Evolutionary conservation across 805 yeast species (phyloP), one percentile per base, ranked within the genome.

Genomic region (Pichia californica): DNA sequence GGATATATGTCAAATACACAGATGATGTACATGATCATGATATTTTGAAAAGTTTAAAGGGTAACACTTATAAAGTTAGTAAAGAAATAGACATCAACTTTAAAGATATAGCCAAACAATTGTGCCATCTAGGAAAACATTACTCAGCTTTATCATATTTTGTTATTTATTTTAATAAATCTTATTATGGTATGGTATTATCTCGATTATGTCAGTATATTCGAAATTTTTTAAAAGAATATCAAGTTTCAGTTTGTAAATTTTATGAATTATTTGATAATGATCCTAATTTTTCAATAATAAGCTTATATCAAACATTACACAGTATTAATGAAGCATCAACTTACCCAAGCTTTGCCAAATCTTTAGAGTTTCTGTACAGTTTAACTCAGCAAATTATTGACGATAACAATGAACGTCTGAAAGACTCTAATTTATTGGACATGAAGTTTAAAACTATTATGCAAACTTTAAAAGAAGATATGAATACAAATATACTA

Each of bases 61-160:
- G 94, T 0, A 94, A 95, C 1, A 91, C 83, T 46, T 88, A 74
- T 61, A 73, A 77, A 48, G 74, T 88, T 21, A 81, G 84, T 33
- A 82, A 78, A 51, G 78, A 76, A 45, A 66, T 93, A 53, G 95
- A 87, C 54, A 71, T 83, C 1, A 76, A 88, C 21, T 67, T 87
- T 45, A 83, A 83, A 55, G 83, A 83, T 43, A 70, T 87, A 14
- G 73, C 88, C 9, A 76, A 76, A 52, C 70, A 77, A 41, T 61
- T 88, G 21, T 71, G 77, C 11, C 71, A 69, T 38, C 65, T 73
- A 36, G 95, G 95, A 0, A 79, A 79, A 49, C 71, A 73, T 58
- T 84, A 75, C 56, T 65, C 71, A 23, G 76, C 81, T 1, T 64
- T 93, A 41, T 59, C 61, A 8, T 67, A 74, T 13, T 88, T 87